phyloP scores from a whole-genome alignment of 306 rosid genomes.

The Prunus mume region DNA sequence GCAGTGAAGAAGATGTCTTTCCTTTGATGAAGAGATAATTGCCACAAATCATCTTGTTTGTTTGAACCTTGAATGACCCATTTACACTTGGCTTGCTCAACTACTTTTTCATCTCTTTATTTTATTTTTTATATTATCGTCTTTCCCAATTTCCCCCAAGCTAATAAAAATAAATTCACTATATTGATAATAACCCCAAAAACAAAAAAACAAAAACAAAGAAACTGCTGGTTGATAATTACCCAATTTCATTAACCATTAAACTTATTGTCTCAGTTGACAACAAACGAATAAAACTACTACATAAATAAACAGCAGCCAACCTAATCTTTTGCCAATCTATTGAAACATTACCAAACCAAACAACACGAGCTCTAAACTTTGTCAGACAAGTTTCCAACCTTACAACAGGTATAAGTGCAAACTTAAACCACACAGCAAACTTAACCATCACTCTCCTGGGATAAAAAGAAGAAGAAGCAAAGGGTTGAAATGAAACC shows the following conservation, averaged over 20 bases:
- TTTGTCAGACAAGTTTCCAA: constrained; percentile 16
- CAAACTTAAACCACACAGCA: not conserved
- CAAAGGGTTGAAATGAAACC: constrained; percentile 10
- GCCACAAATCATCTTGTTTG: no score
- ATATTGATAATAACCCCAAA: no score
- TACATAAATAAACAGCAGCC: constrained; percentile 25
- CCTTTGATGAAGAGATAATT: no score
- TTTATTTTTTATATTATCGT: no score
- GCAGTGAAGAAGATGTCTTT: not conserved
- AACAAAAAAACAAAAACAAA: not conserved
- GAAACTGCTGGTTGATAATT: not conserved
- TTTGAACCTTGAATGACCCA: no score
- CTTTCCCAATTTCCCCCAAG: no score
- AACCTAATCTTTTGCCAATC: constrained; percentile 35
- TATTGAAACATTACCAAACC: constrained; percentile 36
- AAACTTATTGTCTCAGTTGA: constrained; percentile 27
- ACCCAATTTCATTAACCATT: constrained; percentile 26
- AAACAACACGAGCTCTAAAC: constrained; percentile 28
- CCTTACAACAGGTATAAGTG: constrained; percentile 16
- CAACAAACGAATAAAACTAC: constrained; percentile 20
- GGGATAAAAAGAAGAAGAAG: not conserved
- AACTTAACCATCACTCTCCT: constrained; percentile 4
- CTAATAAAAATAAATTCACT: no score
- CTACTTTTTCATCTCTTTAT: no score
- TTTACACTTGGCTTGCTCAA: no score